Evolutionary conservation across 2,329 filamentous ascomycete genomes (phyloP).

Genomic region (Ophiostoma quercus): DNA sequence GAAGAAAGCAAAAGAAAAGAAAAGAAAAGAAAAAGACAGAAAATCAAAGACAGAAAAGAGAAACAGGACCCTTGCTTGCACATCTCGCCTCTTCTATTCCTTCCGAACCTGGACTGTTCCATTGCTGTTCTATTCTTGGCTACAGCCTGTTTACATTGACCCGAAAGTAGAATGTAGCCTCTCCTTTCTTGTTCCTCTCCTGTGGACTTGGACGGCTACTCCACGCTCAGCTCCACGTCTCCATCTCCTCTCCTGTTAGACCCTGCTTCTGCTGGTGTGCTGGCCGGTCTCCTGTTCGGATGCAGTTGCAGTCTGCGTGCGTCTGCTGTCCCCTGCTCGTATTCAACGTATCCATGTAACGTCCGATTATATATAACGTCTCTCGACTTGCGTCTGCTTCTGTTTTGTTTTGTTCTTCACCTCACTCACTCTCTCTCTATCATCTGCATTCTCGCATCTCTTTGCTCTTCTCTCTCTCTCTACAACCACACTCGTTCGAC

Average conservation of each 20-base stretch:
- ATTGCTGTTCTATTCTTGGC: constrained; percentile 10
- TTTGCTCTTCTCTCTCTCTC: neutral
- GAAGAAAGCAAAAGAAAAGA: neutral
- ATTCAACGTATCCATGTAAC: neutral
- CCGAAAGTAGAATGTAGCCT: neutral
- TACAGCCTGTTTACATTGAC: neutral
- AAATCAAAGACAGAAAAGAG: neutral
- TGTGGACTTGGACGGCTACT: neutral
- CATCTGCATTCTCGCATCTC: too few relatives aligned
- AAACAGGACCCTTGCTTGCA: neutral
- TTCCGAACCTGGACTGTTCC: neutral
- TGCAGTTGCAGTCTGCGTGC: neutral
- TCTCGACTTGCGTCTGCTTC: neutral
- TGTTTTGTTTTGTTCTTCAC: neutral
- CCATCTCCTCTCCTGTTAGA: neutral
- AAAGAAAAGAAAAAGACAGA: neutral
- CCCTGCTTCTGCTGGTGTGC: neutral
- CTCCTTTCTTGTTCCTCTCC: neutral
- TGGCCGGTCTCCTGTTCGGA: neutral
- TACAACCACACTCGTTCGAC: neutral
- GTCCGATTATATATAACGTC: neutral
- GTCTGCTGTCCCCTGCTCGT: neutral
- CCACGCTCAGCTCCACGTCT: neutral
- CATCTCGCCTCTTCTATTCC: neutral
- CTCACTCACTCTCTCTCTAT: neutral